A percentile compares a stretch with the other conserved stretches of the same genome.
These are phyloP conservation scores for Psophocarpus tetragonolobus DNA, from an alignment of 306 rosid genomes.

Conservation along the genomic window DNA sequence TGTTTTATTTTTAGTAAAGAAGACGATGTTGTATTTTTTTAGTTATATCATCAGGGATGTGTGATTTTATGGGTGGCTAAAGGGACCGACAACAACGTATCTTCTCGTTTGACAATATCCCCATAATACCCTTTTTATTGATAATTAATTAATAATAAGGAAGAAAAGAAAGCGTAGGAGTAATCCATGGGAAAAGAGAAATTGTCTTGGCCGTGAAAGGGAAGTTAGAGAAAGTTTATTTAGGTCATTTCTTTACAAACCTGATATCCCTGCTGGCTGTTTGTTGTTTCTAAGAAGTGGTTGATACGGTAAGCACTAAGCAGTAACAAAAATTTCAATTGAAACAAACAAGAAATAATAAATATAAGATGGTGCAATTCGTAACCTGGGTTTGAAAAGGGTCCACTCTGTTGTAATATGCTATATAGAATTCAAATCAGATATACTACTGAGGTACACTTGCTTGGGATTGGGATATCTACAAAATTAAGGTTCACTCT, in stretches of 20 bases:
- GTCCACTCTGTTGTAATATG: conserved; percentile 20
- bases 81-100: conserved; percentile 27
- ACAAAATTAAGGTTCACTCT: neutral
- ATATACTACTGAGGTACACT: neutral
- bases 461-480: neutral
- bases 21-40: neutral
- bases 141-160: neutral
- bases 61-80: conserved; percentile 29
- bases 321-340: neutral
- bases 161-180: conserved; percentile 14
- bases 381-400: conserved; percentile 16
- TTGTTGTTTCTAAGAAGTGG: neutral
- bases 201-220: conserved; percentile 40
- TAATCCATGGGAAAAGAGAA: conserved; percentile 26
- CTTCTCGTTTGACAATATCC: conserved; percentile 1
- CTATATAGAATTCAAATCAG: neutral
- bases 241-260: neutral
- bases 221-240: conserved; percentile 17
- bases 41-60: conserved; percentile 21
- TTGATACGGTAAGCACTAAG: conserved; percentile 7
- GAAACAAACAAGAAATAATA: neutral
- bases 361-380: neutral
- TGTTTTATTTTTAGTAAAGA: neutral
- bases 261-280: neutral
- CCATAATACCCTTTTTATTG: neutral